Conservation (phyloP, 1,284 basidiomycete genomes). For the Cryptococcus sp. region DNA sequence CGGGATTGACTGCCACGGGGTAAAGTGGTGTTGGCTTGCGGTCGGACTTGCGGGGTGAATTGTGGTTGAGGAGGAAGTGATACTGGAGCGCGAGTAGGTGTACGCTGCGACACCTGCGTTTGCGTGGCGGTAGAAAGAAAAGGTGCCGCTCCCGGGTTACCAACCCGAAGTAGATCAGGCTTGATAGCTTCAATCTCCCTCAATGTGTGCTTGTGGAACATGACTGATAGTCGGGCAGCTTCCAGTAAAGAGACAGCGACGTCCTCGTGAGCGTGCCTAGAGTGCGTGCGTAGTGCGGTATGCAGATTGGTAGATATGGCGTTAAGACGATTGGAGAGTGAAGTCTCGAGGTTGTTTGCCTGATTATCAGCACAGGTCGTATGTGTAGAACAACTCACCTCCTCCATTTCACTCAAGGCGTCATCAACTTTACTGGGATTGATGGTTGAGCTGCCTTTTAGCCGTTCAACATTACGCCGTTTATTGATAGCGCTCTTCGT, state of each 20-base stretch:
- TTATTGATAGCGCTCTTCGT: constrained; percentile 90
- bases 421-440: constrained; percentile 84
- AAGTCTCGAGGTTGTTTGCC: constrained; percentile 84
- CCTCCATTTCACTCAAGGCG: constrained; percentile 88
- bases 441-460: constrained; percentile 86
- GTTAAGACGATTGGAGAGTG: constrained; percentile 73
- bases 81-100: constrained; percentile 6
- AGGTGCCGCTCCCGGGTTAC: constrained; percentile 9
- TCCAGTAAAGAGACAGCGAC: constrained; percentile 82
- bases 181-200: constrained; percentile 83
- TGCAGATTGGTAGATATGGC: constrained; percentile 91
- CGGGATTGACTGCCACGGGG: neutral
- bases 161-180: constrained; percentile 62
- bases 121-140: constrained; percentile 2
- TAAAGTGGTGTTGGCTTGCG: constrained; percentile 2
- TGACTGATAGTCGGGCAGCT: constrained; percentile 82
- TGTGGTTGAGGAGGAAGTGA: constrained; percentile 2
- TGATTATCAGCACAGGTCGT: constrained; percentile 5
- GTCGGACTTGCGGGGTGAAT: constrained; percentile 1
- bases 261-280: constrained; percentile 81
- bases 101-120: neutral
- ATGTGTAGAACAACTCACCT: constrained; percentile 61
- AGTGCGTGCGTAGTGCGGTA: constrained; percentile 76
- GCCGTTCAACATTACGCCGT: constrained; percentile 80
- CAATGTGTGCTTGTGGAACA: constrained; percentile 84